Conservation (phyloP, 805 yeast genomes). For the Suhomyces kilbournensis region DNA sequence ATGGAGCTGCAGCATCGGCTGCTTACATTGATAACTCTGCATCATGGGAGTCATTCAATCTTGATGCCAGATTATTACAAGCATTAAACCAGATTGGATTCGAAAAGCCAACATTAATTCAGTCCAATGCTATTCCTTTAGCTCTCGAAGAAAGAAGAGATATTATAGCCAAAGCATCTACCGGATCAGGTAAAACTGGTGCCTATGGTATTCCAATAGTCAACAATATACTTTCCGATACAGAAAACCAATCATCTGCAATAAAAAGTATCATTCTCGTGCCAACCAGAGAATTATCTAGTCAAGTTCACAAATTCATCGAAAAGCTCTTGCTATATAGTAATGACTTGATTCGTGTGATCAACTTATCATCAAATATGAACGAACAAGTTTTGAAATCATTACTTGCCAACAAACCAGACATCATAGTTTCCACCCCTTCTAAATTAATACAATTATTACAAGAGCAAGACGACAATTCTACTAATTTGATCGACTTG, state of each 20-base stretch:
- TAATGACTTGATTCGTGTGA: conserved; percentile 56
- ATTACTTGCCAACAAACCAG: conserved; percentile 70
- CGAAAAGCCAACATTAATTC: conserved; percentile 85
- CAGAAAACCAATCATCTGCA: conserved; percentile 17
- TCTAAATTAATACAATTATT: conserved; percentile 60
- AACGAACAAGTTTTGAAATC: conserved; percentile 71
- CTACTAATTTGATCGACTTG: conserved; percentile 46
- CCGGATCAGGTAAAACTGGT: conserved; percentile 95
- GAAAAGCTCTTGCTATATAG: conserved; percentile 69
- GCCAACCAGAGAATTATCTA: conserved; percentile 89
- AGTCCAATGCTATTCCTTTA: conserved; percentile 85
- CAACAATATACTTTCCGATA: conserved; percentile 57
- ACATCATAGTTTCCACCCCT: conserved; percentile 84
- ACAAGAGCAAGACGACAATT: conserved; percentile 27
- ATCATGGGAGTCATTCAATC: conserved; percentile 70
- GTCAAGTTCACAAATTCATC: conserved; percentile 74
- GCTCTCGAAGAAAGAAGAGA: conserved; percentile 90
- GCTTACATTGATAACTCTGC: conserved; percentile 70
- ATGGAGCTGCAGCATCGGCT: conserved; percentile 50
- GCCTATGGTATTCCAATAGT: conserved; percentile 87
- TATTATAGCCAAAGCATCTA: conserved; percentile 88
- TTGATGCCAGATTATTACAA: conserved; percentile 81
- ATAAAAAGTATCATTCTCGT: conserved; percentile 72
- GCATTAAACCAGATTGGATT: conserved; percentile 80
- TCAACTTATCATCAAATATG: conserved; percentile 66